A percentile compares a stretch with the other conserved stretches of the same genome.
Evolutionary conservation across 23 red algal species (phyloP).

Genomic region (Cyanidioschyzon merolae): DNA sequence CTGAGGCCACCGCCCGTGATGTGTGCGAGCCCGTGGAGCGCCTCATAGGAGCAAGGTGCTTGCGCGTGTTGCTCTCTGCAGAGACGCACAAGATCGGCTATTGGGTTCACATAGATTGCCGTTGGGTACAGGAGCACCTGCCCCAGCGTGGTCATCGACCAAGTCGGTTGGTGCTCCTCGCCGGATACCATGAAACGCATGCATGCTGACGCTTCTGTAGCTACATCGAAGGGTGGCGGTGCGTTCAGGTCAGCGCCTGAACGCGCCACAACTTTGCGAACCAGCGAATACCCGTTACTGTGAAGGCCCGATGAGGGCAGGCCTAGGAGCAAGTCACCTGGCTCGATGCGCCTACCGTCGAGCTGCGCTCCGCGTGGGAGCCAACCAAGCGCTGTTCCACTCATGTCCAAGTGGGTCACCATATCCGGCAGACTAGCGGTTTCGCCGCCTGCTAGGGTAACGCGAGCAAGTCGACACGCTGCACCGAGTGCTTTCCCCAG

Average conservation of each 20-base stretch:
- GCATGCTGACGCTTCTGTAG: constrained; percentile 7
- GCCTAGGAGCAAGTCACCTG: constrained; percentile 60
- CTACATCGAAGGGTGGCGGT: constrained; percentile 36
- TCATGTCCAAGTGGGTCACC: constrained; percentile 77
- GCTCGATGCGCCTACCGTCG: constrained; percentile 22
- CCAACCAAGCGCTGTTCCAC: constrained; percentile 86
- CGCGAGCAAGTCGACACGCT: constrained; percentile 58
- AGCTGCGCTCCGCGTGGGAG: constrained; percentile 49
- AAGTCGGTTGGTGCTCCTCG: neutral
- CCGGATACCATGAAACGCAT: constrained; percentile 5
- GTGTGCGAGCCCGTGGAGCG: constrained; percentile 62
- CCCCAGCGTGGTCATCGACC: constrained; percentile 28
- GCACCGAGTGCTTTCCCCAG: constrained; percentile 43
- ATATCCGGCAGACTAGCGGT: constrained; percentile 74
- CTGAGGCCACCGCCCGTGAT: constrained; percentile 84
- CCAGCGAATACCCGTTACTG: constrained; percentile 74
- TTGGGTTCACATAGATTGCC: constrained; percentile 77
- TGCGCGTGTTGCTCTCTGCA: constrained; percentile 17
- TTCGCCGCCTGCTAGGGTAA: constrained; percentile 77
- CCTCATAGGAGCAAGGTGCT: neutral
- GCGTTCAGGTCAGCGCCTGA: constrained; percentile 27
- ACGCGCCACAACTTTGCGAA: constrained; percentile 32
- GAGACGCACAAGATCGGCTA: constrained; percentile 46
- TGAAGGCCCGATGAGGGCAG: constrained; percentile 72
- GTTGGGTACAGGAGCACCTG: constrained; percentile 84